A percentile compares a stretch with the other conserved stretches of the same genome.
These are phyloP conservation scores for Rachicladosporium sp. DNA, from an alignment of 2,329 filamentous ascomycete species.

Conservation along the genomic window DNA sequence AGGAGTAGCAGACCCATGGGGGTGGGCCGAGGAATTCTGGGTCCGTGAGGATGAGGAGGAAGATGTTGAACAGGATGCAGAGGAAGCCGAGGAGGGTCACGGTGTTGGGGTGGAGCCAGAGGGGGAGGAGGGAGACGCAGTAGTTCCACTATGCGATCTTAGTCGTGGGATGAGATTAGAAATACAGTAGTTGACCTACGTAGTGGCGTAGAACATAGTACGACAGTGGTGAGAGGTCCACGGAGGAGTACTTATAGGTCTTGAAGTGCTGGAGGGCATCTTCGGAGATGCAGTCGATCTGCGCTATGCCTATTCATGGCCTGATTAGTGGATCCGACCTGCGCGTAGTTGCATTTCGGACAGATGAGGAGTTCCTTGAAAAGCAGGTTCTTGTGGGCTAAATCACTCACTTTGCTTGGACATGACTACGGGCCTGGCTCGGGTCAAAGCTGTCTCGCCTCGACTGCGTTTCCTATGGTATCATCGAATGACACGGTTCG, in stretches of 20 bases:
- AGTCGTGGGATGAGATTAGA: background rate
- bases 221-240: conserved; percentile 90
- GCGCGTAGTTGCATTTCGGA: background rate
- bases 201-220: conserved; percentile 91
- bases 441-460: too few relatives aligned
- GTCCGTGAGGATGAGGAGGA: conserved; percentile 62
- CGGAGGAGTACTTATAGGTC: conserved; percentile 92
- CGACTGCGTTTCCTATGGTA: too few relatives aligned
- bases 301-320: conserved; percentile 3
- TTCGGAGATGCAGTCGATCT: conserved; percentile 57
- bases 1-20: conserved; percentile 94
- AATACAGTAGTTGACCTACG: conserved; percentile 41
- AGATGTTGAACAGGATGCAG: conserved; percentile 81
- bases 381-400: too few relatives aligned
- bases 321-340: conserved; percentile 2
- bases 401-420: too few relatives aligned
- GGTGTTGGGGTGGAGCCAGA: conserved; percentile 98
- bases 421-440: too few relatives aligned
- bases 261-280: conserved; percentile 85
- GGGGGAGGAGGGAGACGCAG: conserved; percentile 76
- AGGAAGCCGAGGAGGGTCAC: conserved; percentile 90
- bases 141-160: conserved; percentile 69
- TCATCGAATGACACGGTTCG: too few relatives aligned
- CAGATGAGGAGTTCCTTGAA: too few relatives aligned
- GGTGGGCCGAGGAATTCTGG: conserved; percentile 71